Evolutionary conservation across 108 stramenopile genomes (phyloP), one percentile per base, ranked within the genome.

Genomic region (Seminavis robusta): DNA sequence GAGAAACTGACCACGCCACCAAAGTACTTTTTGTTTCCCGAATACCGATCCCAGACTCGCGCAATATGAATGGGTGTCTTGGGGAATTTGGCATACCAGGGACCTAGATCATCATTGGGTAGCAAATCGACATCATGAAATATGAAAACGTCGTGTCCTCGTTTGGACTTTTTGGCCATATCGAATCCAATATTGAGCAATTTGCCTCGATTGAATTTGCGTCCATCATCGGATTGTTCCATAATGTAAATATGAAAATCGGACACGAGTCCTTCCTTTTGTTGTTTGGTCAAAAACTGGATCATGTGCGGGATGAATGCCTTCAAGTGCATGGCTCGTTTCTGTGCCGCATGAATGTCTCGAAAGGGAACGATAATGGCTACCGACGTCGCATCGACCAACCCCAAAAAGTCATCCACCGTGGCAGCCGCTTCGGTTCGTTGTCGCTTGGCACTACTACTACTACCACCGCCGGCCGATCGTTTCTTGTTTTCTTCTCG

Each of bases 131-230:
- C 99, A 47, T 99, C 99, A 45, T 99, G 99, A 76, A 99, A 94
- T 17, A 98, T 84, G 64, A 97, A 98, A 19, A 89, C 75, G 56
- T 83, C 80, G 61, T 89, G 80, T 31, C 67, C 50, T 11, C 49
- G 26, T 47, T 73, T 76, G n/a, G 64, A 27, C 45, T 87, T 88
- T 15, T 75, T 25, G 20, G 98, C 96, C 30, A 86, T 55, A 57
- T 95, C 89, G 74, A 95, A 98, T 17, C 99, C 99, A 55, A 98
- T 94, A 57, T 99, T 99, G 26, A 99, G 83, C 3, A 99, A 77
- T 59, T 99, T 98, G 26, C 99, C 99, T n/a, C 99, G 95, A 66
- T 99, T 99, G 83, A 99, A 99, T 68, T 98, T 98, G 3, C 93
- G 79, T 10, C 69, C 63, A 61, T 99, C 98, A 43, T 97, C 67